These are phyloP conservation scores for Ceratocystis colombiana DNA, from an alignment of 2,329 filamentous ascomycete species.

Conservation along the genomic window DNA sequence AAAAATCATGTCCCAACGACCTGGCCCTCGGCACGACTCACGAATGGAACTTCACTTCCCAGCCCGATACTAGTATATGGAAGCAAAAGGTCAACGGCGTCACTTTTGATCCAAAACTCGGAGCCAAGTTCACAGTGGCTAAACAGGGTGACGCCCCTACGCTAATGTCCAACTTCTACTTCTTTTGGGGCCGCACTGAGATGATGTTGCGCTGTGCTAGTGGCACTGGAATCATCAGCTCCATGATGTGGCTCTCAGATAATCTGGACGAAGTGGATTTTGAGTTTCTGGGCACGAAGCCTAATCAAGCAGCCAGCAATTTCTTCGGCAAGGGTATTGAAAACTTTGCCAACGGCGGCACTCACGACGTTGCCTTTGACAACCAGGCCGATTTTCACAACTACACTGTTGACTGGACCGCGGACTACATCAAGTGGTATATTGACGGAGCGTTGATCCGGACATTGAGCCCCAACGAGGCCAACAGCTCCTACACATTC, in stretches of 20 bases:
- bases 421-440: constrained; percentile 54
- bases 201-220: constrained; percentile 65
- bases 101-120: constrained; percentile 49
- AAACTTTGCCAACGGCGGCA: constrained; percentile 52
- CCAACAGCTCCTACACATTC: constrained; percentile 52
- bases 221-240: constrained; percentile 67
- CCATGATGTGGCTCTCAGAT: constrained; percentile 74
- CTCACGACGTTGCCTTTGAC: constrained; percentile 45
- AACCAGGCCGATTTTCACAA: constrained; percentile 58
- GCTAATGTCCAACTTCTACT: constrained; percentile 67
- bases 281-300: constrained; percentile 65
- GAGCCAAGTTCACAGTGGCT: constrained; percentile 61
- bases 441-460: constrained; percentile 60
- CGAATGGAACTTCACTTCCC: constrained; percentile 54
- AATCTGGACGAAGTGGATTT: constrained; percentile 83
- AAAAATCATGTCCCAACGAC: constrained; percentile 59
- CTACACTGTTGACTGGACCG: constrained; percentile 66
- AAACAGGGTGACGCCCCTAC: constrained; percentile 67
- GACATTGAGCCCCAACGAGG: constrained; percentile 50
- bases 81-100: constrained; percentile 57
- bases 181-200: constrained; percentile 76
- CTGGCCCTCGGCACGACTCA: constrained; percentile 57
- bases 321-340: constrained; percentile 68
- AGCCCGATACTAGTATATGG: constrained; percentile 52
- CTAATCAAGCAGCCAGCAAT: constrained; percentile 56